These are phyloP conservation scores for Raddia distichophylla DNA, from an alignment of 176 grass and related monocot species.

Conservation along the genomic window DNA sequence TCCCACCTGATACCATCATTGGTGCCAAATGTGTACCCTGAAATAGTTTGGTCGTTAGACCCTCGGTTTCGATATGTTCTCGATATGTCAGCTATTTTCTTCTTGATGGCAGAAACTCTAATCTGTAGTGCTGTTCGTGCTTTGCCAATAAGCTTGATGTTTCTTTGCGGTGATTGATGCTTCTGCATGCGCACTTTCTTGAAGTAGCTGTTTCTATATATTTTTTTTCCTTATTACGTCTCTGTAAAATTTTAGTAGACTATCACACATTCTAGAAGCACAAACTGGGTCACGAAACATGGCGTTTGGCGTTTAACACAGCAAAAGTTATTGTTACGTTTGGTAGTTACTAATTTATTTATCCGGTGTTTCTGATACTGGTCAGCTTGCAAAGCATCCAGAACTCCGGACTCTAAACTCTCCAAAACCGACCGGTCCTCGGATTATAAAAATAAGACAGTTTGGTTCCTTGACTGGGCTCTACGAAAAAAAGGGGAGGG, in stretches of 20 bases:
- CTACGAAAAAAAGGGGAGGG: no score
- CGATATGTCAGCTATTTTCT: background rate
- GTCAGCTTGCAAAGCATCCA: background rate
- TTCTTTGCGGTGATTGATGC: no score
- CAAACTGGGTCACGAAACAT: background rate
- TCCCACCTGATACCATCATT: background rate
- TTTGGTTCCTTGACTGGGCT: no score
- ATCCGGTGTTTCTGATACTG: background rate
- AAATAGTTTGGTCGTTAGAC: constrained; percentile 6
- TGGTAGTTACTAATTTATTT: no score
- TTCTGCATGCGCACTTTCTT: no score
- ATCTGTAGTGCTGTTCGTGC: background rate
- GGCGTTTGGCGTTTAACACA: no score
- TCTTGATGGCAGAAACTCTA: background rate
- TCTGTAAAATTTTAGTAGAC: no score
- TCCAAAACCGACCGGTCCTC: no score
- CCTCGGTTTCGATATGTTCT: background rate
- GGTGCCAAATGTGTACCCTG: background rate
- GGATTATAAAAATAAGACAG: no score
- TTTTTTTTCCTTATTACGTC: no score
- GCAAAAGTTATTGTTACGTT: no score
- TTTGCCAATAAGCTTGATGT: background rate
- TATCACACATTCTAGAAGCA: background rate
- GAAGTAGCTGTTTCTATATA: no score
- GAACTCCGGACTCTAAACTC: background rate